A percentile compares a stretch with the other conserved stretches of the same genome.
phyloP scores from a whole-genome alignment of 129 eudicot species.

The Heracleum sosnowskyi region DNA sequence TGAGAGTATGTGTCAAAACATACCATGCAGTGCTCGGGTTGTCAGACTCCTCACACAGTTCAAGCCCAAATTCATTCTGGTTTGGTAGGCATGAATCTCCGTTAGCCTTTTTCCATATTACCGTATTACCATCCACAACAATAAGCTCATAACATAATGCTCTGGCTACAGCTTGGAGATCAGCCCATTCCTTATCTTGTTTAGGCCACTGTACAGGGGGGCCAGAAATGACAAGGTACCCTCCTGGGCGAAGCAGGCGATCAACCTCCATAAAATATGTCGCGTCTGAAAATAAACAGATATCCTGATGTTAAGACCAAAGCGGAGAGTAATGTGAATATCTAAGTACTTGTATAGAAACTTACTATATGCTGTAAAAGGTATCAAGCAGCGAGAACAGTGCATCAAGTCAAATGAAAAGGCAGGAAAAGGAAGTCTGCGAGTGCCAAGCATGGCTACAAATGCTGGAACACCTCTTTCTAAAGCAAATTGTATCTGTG shows the following conservation, averaged over 20 bases:
- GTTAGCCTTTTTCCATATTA: conserved; percentile 85
- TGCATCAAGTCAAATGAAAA: conserved; percentile 86
- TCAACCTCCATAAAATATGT: conserved; percentile 95
- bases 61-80: conserved; percentile 78
- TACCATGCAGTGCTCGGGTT: conserved; percentile 89
- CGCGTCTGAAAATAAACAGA: conserved; percentile 56
- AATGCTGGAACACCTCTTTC: conserved; percentile 96
- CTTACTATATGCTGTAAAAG: conserved; percentile 94
- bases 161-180: conserved; percentile 90
- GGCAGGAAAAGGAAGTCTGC: conserved; percentile 87
- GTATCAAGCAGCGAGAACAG: conserved; percentile 94
- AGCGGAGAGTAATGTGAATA: not conserved
- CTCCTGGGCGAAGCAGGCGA: conserved; percentile 92
- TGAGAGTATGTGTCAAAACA: conserved; percentile 5
- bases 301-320: conserved; percentile 12
- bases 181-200: conserved; percentile 99
- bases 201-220: conserved; percentile 99
- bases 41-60: conserved; percentile 61
- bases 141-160: conserved; percentile 82
- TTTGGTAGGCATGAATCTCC: conserved; percentile 75
- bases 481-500: conserved; percentile 93
- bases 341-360: conserved; percentile 37
- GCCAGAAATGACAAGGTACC: conserved; percentile 83
- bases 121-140: conserved; percentile 95
- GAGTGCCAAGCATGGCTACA: conserved; percentile 98